Percentiles rank a stretch among this genome's conserved stretches.
These are phyloP conservation scores for Aspergillus saccharolyticus DNA, from an alignment of 495 filamentous ascomycete species.

Conservation along the genomic window DNA sequence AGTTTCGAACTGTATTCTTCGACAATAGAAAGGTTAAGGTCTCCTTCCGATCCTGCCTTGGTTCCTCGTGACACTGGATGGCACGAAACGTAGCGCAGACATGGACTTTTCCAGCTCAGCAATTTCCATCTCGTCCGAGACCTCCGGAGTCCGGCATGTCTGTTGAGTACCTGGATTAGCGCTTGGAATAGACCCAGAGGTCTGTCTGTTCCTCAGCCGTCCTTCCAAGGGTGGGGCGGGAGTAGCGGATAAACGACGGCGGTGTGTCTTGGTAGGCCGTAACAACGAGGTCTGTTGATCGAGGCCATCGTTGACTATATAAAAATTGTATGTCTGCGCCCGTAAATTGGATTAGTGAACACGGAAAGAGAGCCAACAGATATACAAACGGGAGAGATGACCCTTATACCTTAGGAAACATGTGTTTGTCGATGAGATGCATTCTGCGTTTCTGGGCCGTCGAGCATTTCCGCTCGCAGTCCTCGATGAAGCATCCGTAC, in stretches of 20 bases:
- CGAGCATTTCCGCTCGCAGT: slow-evolving; percentile 79
- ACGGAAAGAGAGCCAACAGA: background rate
- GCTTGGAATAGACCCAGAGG: slow-evolving; percentile 29
- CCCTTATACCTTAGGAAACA: slow-evolving; percentile 65
- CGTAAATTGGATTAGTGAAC: slow-evolving; percentile 1
- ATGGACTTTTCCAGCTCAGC: slow-evolving; percentile 71
- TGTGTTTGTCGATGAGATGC: slow-evolving; percentile 91
- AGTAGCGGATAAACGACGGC: slow-evolving; percentile 49
- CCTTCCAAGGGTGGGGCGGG: slow-evolving; percentile 35
- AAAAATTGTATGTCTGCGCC: slow-evolving; percentile 76
- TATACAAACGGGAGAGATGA: background rate
- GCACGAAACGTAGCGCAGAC: slow-evolving; percentile 79
- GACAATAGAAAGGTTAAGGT: slow-evolving; percentile 7
- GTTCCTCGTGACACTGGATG: slow-evolving; percentile 55
- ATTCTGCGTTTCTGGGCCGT: slow-evolving; percentile 76
- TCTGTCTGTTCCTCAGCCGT: slow-evolving; percentile 33
- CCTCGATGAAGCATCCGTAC: slow-evolving; percentile 87
- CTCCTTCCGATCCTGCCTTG: slow-evolving; percentile 10
- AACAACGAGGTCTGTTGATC: slow-evolving; percentile 79
- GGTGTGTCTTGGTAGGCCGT: slow-evolving; percentile 39
- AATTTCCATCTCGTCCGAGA: slow-evolving; percentile 54
- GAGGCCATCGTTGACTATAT: slow-evolving; percentile 79
- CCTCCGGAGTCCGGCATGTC: slow-evolving; percentile 1
- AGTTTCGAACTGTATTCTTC: no score
- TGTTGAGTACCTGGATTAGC: slow-evolving; percentile 1